Evolutionary conservation across 2,329 filamentous ascomycete species (phyloP).

Genomic region (Ophiosphaerella narmari): DNA sequence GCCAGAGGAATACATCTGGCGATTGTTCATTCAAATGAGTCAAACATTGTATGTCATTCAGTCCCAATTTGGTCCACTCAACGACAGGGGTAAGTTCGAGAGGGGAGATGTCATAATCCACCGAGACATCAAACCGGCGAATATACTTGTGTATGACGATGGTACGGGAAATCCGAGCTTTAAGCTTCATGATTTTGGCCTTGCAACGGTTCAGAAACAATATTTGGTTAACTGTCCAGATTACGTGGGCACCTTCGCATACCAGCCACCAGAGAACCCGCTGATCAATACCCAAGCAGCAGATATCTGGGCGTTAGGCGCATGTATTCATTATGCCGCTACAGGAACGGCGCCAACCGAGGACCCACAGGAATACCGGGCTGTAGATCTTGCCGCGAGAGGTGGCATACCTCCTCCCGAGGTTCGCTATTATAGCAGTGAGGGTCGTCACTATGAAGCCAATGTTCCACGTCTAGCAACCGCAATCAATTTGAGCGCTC

Average conservation of each 20-base stretch:
- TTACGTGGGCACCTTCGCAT: conserved; percentile 25
- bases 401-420: conserved; percentile 1
- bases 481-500: conserved; percentile 26
- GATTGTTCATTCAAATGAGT: conserved; percentile 32
- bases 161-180: conserved; percentile 33
- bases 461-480: conserved; percentile 22
- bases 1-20: conserved; percentile 34
- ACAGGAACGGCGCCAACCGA: conserved; percentile 21
- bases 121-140: conserved; percentile 37
- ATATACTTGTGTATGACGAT: conserved; percentile 29
- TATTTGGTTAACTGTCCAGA: conserved; percentile 1
- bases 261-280: conserved; percentile 39
- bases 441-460: conserved; percentile 18
- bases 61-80: conserved; percentile 12
- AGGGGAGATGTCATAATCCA: conserved; percentile 13
- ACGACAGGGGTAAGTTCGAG: neutral
- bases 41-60: conserved; percentile 36
- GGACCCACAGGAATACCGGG: conserved; percentile 2
- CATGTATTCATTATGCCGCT: conserved; percentile 37
- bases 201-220: conserved; percentile 7
- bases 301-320: conserved; percentile 41
- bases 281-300: conserved; percentile 29
- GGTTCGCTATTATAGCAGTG: conserved; percentile 3
- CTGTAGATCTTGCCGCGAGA: neutral
- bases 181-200: conserved; percentile 33